Base-by-base conservation (phyloP, 352 stramenopile species). In the Pythium phragmitis region DNA sequence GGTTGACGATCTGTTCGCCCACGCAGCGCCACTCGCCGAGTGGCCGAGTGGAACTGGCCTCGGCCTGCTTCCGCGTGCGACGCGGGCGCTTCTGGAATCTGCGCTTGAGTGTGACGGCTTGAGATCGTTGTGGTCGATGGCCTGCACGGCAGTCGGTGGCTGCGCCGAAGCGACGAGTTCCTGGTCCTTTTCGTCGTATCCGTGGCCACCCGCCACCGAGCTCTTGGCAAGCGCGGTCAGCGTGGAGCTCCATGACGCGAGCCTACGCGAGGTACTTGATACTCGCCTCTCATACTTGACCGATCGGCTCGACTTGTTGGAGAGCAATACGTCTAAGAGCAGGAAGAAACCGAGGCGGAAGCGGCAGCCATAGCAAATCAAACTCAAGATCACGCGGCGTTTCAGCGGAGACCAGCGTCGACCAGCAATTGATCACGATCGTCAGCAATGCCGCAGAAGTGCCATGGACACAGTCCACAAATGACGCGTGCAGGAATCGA, bases 391-490 rank as follows among this genome's bases (percentile, higher is more conserved):
- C 60, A 68, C 34, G 50, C 43, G 2, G 54, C 26, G 21, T 71
- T 80, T 52, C 70, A 84, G 51, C 67, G 77, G 37, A 68, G 60
- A 2, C 56, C 81, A 96, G 64, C 13, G 85, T 72, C 36, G 57
- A 12, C 85, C 85, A 96, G 68, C 85, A 94, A 56, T 96, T 85
- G 19, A 87, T 89, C 5, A 82, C 85, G 9, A 96, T 57, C 28
- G 82, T 79, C 1, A 82, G 83, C 41, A 96, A 69, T 3, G 51
- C 56, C 30, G 84, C 90, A 0, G 55, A 66, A 3, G 77, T 12
- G 28, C 91, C 73, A 0, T 76, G 73, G 0, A 70, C 62, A 59
- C 78, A 86, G 13, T 69, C 76, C 9, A 85, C 80, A 56, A 96
- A 75, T 47, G 81, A 91, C 11, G 77, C 61, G 55, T 92, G 87